A percentile compares a stretch with the other conserved stretches of the same genome.
These are phyloP conservation scores for Elsinoe batatas DNA, from an alignment of 2,329 filamentous ascomycete genomes.

Conservation along the genomic window DNA sequence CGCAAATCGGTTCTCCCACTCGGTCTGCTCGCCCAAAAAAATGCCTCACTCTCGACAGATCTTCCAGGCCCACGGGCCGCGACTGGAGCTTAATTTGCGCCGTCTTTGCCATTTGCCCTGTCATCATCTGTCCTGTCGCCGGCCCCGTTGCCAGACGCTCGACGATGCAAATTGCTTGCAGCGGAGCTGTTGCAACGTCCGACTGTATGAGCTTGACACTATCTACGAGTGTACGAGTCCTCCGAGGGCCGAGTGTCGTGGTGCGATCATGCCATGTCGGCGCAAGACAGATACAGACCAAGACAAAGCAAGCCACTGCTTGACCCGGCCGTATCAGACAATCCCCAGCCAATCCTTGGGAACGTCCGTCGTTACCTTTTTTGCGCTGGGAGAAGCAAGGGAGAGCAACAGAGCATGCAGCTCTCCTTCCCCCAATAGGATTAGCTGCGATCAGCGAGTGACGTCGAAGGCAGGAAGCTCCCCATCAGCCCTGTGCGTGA, in stretches of 20 bases:
- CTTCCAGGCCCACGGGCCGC: background rate
- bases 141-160: background rate
- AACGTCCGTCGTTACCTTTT: background rate
- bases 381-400: background rate
- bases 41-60: slow-evolving; percentile 3
- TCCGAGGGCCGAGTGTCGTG: too few relatives aligned
- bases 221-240: too few relatives aligned
- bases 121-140: background rate
- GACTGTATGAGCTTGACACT: slow-evolving; percentile 8
- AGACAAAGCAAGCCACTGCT: background rate
- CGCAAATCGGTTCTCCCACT: slow-evolving; percentile 5
- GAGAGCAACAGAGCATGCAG: background rate
- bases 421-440: background rate
- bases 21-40: background rate
- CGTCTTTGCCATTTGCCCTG: background rate
- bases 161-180: slow-evolving; percentile 7
- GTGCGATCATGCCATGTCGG: background rate
- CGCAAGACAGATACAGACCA: background rate
- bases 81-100: slow-evolving; percentile 2
- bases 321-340: slow-evolving; percentile 6
- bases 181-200: slow-evolving; percentile 5
- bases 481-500: slow-evolving; percentile 4
- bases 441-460: slow-evolving; percentile 5
- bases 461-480: slow-evolving; percentile 8
- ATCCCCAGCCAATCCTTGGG: slow-evolving; percentile 3